A percentile compares a stretch with the other conserved stretches of the same genome.
Evolutionary conservation across 129 eudicot genomes (phyloP).

Genomic region (Silybum marianum): DNA sequence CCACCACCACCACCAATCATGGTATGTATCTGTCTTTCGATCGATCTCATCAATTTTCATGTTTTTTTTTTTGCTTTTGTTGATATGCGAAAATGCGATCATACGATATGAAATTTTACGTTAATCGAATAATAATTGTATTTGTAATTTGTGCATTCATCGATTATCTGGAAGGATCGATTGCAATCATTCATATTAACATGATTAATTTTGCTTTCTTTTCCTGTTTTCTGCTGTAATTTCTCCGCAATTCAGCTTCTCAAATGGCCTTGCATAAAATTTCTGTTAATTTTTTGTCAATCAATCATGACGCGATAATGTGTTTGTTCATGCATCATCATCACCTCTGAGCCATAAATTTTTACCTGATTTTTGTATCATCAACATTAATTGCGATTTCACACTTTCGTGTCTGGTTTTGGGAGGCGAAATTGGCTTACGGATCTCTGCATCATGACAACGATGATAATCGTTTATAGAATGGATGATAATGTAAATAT

Average conservation of each 20-base stretch:
- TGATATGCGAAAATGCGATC: not conserved
- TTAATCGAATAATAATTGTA: not conserved
- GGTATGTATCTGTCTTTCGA: constrained; percentile 51
- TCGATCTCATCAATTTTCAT: not conserved
- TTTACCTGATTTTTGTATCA: not conserved
- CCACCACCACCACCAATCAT: constrained; percentile 40
- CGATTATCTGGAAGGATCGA: not conserved
- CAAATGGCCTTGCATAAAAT: not conserved
- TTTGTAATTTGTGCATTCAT: not conserved
- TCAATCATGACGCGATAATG: not conserved
- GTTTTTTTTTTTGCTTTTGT: not conserved
- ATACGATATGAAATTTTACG: constrained; percentile 2
- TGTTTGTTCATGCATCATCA: not conserved
- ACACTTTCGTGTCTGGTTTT: not conserved
- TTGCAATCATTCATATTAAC: not conserved
- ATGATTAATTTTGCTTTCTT: not conserved
- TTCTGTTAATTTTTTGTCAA: not conserved
- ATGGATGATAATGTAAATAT: not conserved
- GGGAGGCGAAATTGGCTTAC: not conserved
- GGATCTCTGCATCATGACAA: not conserved
- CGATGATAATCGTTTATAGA: not conserved
- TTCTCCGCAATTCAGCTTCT: not conserved
- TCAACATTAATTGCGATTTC: constrained; percentile 1
- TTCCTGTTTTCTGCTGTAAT: not conserved
- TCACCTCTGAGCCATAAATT: not conserved